phyloP scores from a whole-genome alignment of 148 eudicot genomes.

The Dianthus caryophyllus region DNA sequence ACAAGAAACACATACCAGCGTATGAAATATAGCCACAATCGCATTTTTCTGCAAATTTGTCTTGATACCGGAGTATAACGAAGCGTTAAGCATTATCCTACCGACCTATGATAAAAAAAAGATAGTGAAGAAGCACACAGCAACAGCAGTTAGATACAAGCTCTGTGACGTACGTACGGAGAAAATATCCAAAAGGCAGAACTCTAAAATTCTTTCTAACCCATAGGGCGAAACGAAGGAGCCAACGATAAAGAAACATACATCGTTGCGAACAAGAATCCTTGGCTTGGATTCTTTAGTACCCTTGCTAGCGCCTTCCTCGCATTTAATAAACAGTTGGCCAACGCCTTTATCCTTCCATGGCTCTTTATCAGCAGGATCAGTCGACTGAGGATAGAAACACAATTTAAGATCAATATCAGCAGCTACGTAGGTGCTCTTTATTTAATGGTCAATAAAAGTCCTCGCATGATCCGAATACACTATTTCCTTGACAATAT shows the following conservation, averaged over 20 bases:
- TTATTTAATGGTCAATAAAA: neutral
- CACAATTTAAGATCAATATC: slow-evolving; percentile 19
- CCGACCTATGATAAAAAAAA: slow-evolving; percentile 59
- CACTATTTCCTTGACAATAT: neutral
- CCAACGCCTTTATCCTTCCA: slow-evolving; percentile 92
- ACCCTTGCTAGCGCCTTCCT: slow-evolving; percentile 68
- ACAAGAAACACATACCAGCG: slow-evolving; percentile 43
- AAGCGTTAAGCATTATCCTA: slow-evolving; percentile 75
- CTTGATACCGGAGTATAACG: slow-evolving; percentile 76
- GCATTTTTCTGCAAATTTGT: slow-evolving; percentile 72
- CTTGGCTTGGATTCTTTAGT: slow-evolving; percentile 83
- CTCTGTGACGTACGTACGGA: neutral
- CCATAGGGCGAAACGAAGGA: no score
- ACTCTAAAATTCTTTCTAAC: neutral
- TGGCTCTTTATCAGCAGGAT: slow-evolving; percentile 65
- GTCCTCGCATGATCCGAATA: neutral
- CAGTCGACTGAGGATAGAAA: slow-evolving; percentile 41
- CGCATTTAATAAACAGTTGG: slow-evolving; percentile 64
- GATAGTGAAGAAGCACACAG: neutral
- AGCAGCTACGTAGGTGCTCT: slow-evolving; percentile 7
- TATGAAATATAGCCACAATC: slow-evolving; percentile 81
- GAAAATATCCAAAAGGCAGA: neutral
- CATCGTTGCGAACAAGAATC: slow-evolving; percentile 89
- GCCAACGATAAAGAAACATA: slow-evolving; percentile 35
- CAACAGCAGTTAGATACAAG: slow-evolving; percentile 6